phyloP scores from a whole-genome alignment of 1,284 basidiomycete species.

The Peniophora sp. region DNA sequence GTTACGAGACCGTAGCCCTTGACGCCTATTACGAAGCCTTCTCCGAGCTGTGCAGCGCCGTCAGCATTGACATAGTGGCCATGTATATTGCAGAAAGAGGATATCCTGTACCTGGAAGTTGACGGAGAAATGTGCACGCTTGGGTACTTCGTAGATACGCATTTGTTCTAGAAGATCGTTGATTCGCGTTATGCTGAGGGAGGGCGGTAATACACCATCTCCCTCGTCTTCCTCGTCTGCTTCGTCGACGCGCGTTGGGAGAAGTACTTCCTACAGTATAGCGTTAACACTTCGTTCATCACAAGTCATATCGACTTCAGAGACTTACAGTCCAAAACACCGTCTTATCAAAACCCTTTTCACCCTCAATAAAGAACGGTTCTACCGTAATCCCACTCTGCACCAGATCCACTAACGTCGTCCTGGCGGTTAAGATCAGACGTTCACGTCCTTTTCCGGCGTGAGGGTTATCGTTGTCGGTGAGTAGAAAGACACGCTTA shows the following conservation, averaged over 20 bases:
- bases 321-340: slow-evolving; percentile 79
- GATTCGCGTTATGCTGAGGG: slow-evolving; percentile 63
- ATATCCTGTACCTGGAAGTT: no score
- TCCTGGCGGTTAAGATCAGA: slow-evolving; percentile 57
- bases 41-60: slow-evolving; percentile 66
- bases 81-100: no score
- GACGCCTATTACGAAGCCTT: slow-evolving; percentile 81
- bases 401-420: slow-evolving; percentile 73
- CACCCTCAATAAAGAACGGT: slow-evolving; percentile 84
- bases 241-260: slow-evolving; percentile 34
- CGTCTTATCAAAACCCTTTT: slow-evolving; percentile 65
- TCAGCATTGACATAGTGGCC: no score
- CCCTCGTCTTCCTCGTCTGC: slow-evolving; percentile 43
- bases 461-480: slow-evolving; percentile 77
- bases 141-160: slow-evolving; percentile 80
- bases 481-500: slow-evolving; percentile 90
- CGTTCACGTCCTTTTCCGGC: slow-evolving; percentile 40
- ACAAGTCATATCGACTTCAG: slow-evolving; percentile 2
- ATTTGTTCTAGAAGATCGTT: slow-evolving; percentile 80
- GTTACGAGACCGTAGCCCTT: slow-evolving; percentile 86
- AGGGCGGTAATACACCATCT: slow-evolving; percentile 44
- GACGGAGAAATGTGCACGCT: slow-evolving; percentile 81
- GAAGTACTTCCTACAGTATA: slow-evolving; percentile 52
- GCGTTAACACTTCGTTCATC: no score
- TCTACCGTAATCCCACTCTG: slow-evolving; percentile 80